phyloP scores from a whole-genome alignment of 169 alveolate species.

The Besnoitia besnoiti region DNA sequence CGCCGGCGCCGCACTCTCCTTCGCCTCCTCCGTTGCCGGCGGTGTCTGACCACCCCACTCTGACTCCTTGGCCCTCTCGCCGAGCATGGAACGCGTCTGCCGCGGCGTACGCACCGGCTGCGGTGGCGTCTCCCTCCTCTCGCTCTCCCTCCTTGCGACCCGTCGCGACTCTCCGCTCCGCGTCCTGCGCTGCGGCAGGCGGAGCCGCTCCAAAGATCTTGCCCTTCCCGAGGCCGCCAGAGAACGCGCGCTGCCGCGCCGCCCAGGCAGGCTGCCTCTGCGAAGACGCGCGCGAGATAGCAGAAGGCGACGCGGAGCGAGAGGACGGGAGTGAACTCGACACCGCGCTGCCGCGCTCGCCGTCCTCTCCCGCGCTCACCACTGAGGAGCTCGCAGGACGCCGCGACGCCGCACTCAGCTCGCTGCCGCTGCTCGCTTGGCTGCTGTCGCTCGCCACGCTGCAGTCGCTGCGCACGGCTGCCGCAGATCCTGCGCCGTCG shows the following conservation, averaged over 20 bases:
- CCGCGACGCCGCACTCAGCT: not conserved
- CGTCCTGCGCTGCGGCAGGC: not conserved
- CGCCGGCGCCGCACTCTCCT: not conserved
- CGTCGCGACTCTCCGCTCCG: not conserved
- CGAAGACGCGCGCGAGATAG: no score
- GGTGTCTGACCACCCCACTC: no score
- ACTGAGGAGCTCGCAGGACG: no score
- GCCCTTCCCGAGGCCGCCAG: not conserved
- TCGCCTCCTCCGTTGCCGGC: no score
- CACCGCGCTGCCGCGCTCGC: not conserved
- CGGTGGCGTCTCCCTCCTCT: not conserved
- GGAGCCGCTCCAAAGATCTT: slow-evolving; percentile 20
- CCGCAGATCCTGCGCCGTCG: no score
- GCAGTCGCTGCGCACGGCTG: no score
- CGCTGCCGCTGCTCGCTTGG: no score
- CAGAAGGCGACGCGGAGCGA: not conserved
- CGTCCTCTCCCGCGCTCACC: not conserved
- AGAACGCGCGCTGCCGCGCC: not conserved
- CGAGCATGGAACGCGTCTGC: no score
- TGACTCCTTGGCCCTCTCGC: no score
- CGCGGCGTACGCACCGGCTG: no score
- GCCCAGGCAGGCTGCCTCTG: no score
- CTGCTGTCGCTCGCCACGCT: no score
- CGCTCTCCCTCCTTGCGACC: not conserved
- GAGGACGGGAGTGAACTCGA: not conserved